phyloP scores from a whole-genome alignment of 345 rosid species.

The Hypericum androsaemum region DNA sequence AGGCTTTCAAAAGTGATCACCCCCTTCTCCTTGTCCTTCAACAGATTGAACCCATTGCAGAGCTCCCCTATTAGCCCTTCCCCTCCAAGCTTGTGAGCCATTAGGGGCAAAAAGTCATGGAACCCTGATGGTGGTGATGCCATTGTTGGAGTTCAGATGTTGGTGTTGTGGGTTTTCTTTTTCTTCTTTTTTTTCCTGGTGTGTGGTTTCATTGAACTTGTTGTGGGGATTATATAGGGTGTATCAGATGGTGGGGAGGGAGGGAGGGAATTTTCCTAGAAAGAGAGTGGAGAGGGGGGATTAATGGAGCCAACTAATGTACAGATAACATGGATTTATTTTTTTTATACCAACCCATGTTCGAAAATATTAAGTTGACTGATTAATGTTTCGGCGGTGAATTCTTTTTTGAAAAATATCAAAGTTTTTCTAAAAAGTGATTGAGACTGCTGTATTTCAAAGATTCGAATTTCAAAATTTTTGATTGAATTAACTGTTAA shows the following conservation, averaged over 20 bases:
- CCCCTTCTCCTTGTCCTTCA: constrained; percentile 56
- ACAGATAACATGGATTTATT: constrained; percentile 22
- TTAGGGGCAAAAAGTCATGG: constrained; percentile 59
- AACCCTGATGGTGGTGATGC: constrained; percentile 14
- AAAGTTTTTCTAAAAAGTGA: too few relatives aligned
- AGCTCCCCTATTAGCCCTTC: constrained; percentile 68
- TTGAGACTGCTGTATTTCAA: too few relatives aligned
- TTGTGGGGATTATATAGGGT: not conserved
- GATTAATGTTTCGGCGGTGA: too few relatives aligned
- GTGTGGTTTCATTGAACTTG: constrained; percentile 15
- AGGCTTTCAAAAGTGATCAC: constrained; percentile 70
- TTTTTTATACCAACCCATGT: too few relatives aligned
- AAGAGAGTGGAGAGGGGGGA: constrained; percentile 21
- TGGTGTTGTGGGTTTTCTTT: not conserved
- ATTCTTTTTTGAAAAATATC: too few relatives aligned
- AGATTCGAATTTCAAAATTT: too few relatives aligned
- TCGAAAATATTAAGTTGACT: too few relatives aligned
- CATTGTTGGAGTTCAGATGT: not conserved
- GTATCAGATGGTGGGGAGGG: not conserved
- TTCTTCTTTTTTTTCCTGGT: too few relatives aligned
- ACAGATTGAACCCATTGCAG: constrained; percentile 67
- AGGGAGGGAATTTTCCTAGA: constrained; percentile 39
- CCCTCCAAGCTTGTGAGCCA: constrained; percentile 76
- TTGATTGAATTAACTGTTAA: too few relatives aligned
- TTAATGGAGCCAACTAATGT: constrained; percentile 45